phyloP scores from a whole-genome alignment of 768 basidiomycete genomes.

The Tulasnella sp. region DNA sequence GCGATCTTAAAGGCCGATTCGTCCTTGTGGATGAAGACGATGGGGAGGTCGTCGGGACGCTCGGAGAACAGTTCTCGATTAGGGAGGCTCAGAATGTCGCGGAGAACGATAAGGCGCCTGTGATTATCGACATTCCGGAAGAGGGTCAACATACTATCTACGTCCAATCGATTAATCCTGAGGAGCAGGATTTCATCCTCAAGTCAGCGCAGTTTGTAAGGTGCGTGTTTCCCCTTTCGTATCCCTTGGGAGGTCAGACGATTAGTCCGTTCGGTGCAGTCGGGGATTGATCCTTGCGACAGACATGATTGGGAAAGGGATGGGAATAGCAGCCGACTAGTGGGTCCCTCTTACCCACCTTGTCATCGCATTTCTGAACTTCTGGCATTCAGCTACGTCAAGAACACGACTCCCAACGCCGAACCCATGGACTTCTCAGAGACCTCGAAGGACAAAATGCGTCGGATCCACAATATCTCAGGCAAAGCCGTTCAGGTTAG shows the following conservation, averaged over 20 bases:
- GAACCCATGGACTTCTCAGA: slow-evolving; percentile 49
- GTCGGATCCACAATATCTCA: slow-evolving; percentile 49
- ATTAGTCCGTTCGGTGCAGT: slow-evolving; percentile 28
- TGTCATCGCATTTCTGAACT: neutral
- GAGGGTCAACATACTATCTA: slow-evolving; percentile 38
- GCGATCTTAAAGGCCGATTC: slow-evolving; percentile 39
- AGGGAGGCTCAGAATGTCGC: slow-evolving; percentile 47
- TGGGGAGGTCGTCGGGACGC: slow-evolving; percentile 58
- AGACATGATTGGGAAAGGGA: slow-evolving; percentile 46
- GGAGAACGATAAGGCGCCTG: slow-evolving; percentile 43
- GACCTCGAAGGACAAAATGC: slow-evolving; percentile 43
- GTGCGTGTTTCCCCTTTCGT: too few species aligned
- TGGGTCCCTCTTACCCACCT: neutral
- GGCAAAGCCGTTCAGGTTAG: slow-evolving; percentile 57
- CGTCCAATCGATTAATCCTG: slow-evolving; percentile 48
- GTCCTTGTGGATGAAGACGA: slow-evolving; percentile 61
- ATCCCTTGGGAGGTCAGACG: too few species aligned
- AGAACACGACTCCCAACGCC: slow-evolving; percentile 40
- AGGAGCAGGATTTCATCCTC: slow-evolving; percentile 57
- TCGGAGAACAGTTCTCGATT: slow-evolving; percentile 45
- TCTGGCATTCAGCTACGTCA: slow-evolving; percentile 33
- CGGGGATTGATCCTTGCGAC: slow-evolving; percentile 57
- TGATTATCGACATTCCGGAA: slow-evolving; percentile 59
- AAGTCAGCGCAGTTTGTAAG: slow-evolving; percentile 48
- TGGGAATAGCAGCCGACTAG: slow-evolving; percentile 46